Evolutionary conservation across 192 early-diverging fungal genomes (phyloP).

Genomic region (Spizellomyces punctatus): DNA sequence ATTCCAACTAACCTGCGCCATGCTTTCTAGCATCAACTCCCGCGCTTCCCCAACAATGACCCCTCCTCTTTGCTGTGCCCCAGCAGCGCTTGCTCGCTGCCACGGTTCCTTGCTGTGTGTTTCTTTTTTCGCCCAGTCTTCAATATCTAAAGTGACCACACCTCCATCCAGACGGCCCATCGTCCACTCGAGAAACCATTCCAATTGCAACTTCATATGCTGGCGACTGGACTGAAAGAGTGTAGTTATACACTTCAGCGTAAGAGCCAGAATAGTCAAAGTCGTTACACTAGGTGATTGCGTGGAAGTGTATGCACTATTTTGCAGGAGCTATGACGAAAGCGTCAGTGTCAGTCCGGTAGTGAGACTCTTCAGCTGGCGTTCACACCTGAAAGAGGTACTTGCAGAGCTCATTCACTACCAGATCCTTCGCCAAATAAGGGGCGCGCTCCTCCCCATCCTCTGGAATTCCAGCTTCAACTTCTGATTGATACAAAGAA

Average conservation of each 20-base stretch:
- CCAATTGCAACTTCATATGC: conserved; percentile 76
- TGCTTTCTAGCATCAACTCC: conserved; percentile 81
- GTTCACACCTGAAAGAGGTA: conserved; percentile 76
- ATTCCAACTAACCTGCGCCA: conserved; percentile 49
- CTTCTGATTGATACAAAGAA: not conserved
- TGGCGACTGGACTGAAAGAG: conserved; percentile 71
- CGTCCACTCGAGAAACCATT: conserved; percentile 67
- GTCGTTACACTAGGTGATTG: conserved; percentile 40
- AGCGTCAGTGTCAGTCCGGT: conserved; percentile 7
- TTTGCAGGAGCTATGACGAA: conserved; percentile 52
- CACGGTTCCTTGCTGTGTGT: not conserved
- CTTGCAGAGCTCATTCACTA: conserved; percentile 83
- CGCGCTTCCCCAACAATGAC: conserved; percentile 78
- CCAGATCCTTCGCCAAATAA: conserved; percentile 54
- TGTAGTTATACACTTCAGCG: conserved; percentile 66
- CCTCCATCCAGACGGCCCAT: conserved; percentile 51
- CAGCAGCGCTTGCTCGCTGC: conserved; percentile 13
- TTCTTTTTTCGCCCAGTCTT: conserved; percentile 33
- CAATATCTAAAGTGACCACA: conserved; percentile 54
- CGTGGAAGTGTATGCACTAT: conserved; percentile 50
- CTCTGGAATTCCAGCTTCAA: conserved; percentile 24
- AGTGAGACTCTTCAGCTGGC: conserved; percentile 12
- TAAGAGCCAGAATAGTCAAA: conserved; percentile 55
- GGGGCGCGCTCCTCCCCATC: conserved; percentile 40
- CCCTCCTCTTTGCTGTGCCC: conserved; percentile 21